These are phyloP conservation scores for Naegleria lovaniensis DNA, from an alignment of 208 protist genomes.

Conservation along the genomic window DNA sequence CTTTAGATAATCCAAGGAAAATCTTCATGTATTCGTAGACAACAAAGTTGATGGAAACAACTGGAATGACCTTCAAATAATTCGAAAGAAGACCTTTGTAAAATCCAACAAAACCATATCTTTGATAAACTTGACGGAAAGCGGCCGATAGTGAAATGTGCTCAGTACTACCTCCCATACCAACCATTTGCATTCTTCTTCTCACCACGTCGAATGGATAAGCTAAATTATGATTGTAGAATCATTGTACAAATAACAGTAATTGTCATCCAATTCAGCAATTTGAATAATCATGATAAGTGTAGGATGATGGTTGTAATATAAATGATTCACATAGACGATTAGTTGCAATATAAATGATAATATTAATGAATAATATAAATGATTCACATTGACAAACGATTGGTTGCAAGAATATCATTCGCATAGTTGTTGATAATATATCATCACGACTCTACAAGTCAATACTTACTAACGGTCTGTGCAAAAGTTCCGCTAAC, in stretches of 20 bases:
- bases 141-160: not conserved
- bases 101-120: conserved; percentile 39
- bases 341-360: too few species aligned
- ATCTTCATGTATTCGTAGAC: conserved; percentile 45
- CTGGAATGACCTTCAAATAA: conserved; percentile 42
- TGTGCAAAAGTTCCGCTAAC: conserved; percentile 14
- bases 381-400: too few species aligned
- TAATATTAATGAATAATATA: too few species aligned
- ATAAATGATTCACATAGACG: too few species aligned
- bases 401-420: too few species aligned
- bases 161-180: not conserved
- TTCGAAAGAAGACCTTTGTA: conserved; percentile 45
- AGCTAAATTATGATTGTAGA: not conserved
- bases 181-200: conserved; percentile 42
- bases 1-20: not conserved
- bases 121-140: not conserved
- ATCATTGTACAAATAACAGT: too few species aligned
- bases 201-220: conserved; percentile 46
- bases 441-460: not conserved
- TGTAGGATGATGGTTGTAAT: too few species aligned
- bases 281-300: too few species aligned
- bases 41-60: conserved; percentile 42
- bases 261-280: too few species aligned
- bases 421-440: too few species aligned
- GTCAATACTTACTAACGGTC: not conserved